These are phyloP conservation scores for Knoxia roxburghii DNA, from an alignment of 257 asterid genomes.

Conservation along the genomic window DNA sequence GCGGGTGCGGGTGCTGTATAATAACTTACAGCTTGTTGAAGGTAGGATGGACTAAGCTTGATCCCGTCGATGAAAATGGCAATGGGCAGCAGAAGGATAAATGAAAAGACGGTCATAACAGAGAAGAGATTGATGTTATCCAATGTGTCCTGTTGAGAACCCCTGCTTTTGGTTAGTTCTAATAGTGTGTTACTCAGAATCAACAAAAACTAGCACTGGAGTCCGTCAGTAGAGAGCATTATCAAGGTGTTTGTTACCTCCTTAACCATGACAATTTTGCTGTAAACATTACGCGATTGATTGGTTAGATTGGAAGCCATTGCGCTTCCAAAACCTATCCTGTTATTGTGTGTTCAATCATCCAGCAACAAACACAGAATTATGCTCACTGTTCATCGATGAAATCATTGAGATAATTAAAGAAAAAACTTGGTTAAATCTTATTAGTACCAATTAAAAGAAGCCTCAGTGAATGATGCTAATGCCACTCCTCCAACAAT, in stretches of 20 bases:
- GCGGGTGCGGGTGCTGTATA: too few species aligned
- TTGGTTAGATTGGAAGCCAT: slow-evolving; percentile 94
- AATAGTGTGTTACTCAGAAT: too few species aligned
- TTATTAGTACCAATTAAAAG: slow-evolving; percentile 97
- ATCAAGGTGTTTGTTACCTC: slow-evolving; percentile 42
- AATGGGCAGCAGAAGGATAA: slow-evolving; percentile 53
- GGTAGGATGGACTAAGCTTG: slow-evolving; percentile 64
- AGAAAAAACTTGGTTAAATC: too few species aligned
- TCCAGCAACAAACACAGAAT: not conserved
- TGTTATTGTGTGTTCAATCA: slow-evolving; percentile 19
- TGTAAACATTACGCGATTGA: slow-evolving; percentile 82
- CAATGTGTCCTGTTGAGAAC: slow-evolving; percentile 53
- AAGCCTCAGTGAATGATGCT: slow-evolving; percentile 81
- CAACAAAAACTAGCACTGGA: too few species aligned
- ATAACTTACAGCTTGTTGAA: slow-evolving; percentile 65
- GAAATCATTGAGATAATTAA: too few species aligned
- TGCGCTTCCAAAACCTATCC: slow-evolving; percentile 84
- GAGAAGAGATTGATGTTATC: slow-evolving; percentile 86
- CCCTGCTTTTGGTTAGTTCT: not conserved
- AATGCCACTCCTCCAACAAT: slow-evolving; percentile 88
- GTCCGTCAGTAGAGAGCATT: too few species aligned
- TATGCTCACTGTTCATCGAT: not conserved
- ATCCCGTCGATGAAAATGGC: slow-evolving; percentile 66
- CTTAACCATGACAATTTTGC: slow-evolving; percentile 64
- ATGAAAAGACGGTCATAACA: slow-evolving; percentile 61